These are phyloP conservation scores for Penicillium frequentans DNA, from an alignment of 2,329 filamentous ascomycete genomes.

Conservation along the genomic window DNA sequence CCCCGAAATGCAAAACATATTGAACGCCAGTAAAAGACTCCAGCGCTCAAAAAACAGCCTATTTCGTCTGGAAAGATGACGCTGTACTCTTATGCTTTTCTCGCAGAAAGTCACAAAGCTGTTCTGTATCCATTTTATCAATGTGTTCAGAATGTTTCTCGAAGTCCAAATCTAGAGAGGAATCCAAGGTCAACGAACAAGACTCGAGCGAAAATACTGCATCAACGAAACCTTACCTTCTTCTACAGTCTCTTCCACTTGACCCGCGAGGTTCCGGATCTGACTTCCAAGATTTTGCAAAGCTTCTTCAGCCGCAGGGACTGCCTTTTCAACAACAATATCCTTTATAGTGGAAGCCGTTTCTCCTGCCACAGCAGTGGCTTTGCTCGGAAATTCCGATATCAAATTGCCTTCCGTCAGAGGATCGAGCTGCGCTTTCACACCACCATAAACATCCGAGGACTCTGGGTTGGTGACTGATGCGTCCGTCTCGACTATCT, in stretches of 20 bases:
- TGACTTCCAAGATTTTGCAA: constrained; percentile 11
- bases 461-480: not conserved
- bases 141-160: constrained; percentile 17
- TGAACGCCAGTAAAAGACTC: not conserved
- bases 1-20: not conserved
- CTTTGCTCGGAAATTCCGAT: constrained; percentile 8
- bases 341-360: constrained; percentile 10
- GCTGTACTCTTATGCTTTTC: constrained; percentile 30
- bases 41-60: not conserved
- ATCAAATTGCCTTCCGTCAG: constrained; percentile 4
- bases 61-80: constrained; percentile 6
- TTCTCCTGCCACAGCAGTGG: constrained; percentile 8
- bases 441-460: not conserved
- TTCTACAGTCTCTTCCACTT: not conserved
- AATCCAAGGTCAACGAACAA: not conserved
- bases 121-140: constrained; percentile 30
- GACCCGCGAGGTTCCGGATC: not conserved
- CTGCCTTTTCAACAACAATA: constrained; percentile 7
- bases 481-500: not conserved
- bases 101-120: constrained; percentile 33
- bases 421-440: constrained; percentile 10
- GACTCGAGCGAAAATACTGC: not conserved
- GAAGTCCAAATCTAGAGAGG: not conserved
- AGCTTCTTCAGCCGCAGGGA: constrained; percentile 13
- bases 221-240: not conserved